These are phyloP conservation scores for Epichloe gansuensis DNA, from an alignment of 2,329 filamentous ascomycete species.

Conservation along the genomic window DNA sequence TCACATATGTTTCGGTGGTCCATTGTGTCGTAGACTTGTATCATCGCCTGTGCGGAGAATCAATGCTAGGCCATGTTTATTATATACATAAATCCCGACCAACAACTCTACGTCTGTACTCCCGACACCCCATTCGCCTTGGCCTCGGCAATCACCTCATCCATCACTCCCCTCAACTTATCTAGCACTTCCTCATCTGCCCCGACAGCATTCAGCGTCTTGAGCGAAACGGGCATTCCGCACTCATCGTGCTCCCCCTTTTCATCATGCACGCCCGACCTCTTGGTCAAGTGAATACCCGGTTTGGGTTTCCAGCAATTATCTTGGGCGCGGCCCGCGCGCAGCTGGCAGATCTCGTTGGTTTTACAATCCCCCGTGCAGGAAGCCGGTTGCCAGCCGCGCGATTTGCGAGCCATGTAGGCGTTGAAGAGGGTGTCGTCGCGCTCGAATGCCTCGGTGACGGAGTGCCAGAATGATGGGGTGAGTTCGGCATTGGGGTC, in stretches of 20 bases:
- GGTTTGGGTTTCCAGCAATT: slow-evolving; percentile 31
- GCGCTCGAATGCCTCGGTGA: slow-evolving; percentile 34
- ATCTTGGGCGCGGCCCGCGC: slow-evolving; percentile 38
- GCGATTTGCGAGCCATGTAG: slow-evolving; percentile 33
- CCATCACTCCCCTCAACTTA: slow-evolving; percentile 10
- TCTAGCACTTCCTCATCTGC: slow-evolving; percentile 14
- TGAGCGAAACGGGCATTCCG: slow-evolving; percentile 16
- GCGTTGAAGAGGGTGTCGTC: slow-evolving; percentile 30
- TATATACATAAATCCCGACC: too few species aligned
- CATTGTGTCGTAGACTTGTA: too few species aligned
- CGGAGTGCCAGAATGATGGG: slow-evolving; percentile 45
- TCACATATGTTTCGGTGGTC: too few species aligned
- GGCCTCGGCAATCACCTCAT: slow-evolving; percentile 4
- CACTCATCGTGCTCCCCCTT: slow-evolving; percentile 16
- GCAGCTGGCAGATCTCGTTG: slow-evolving; percentile 37
- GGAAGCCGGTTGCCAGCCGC: slow-evolving; percentile 28
- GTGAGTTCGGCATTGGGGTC: slow-evolving; percentile 32
- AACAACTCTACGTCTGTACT: neutral
- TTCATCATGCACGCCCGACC: slow-evolving; percentile 7
- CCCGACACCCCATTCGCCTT: neutral
- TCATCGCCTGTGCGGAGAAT: too few species aligned
- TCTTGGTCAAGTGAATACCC: slow-evolving; percentile 22
- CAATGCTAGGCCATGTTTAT: too few species aligned
- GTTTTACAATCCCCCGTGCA: slow-evolving; percentile 31
- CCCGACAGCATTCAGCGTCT: slow-evolving; percentile 15